A percentile compares a stretch with the other conserved stretches of the same genome.
phyloP scores from a whole-genome alignment of 306 rosid genomes.

The Spatholobus suberectus region DNA sequence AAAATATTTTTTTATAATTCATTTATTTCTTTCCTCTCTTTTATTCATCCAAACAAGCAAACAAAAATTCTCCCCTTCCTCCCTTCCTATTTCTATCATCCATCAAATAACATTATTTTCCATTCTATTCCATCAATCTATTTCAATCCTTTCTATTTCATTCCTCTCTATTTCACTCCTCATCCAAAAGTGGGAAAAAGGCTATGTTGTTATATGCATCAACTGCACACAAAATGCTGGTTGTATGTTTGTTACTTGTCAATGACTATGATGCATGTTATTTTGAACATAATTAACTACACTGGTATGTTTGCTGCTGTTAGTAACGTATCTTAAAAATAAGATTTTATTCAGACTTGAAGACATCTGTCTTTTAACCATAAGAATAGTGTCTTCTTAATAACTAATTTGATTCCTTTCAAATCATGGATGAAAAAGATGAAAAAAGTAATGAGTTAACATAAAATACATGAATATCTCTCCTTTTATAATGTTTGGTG shows the following conservation, averaged over 20 bases:
- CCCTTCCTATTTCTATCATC: too few species aligned
- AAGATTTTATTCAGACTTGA: conserved; percentile 16
- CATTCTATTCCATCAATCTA: too few species aligned
- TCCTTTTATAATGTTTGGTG: background rate
- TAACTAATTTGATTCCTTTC: background rate
- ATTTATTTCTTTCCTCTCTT: too few species aligned
- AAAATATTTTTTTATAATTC: too few species aligned
- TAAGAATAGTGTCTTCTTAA: conserved; percentile 3
- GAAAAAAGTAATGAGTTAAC: background rate
- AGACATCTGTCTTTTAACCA: conserved; percentile 8
- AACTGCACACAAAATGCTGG: conserved; percentile 19
- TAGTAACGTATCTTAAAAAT: background rate
- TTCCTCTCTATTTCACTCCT: too few species aligned
- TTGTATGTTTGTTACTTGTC: background rate
- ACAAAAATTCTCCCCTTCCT: too few species aligned
- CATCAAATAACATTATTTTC: too few species aligned
- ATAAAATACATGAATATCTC: background rate
- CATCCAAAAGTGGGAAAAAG: background rate
- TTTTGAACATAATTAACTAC: background rate
- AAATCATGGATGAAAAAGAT: background rate
- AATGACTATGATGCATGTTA: conserved; percentile 7
- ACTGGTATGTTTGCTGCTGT: background rate
- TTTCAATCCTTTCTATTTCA: too few species aligned
- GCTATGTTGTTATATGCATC: background rate
- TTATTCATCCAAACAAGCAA: too few species aligned